Evolutionary conservation across 495 filamentous ascomycete genomes (phyloP).

Genomic region (Trichoderma virens): DNA sequence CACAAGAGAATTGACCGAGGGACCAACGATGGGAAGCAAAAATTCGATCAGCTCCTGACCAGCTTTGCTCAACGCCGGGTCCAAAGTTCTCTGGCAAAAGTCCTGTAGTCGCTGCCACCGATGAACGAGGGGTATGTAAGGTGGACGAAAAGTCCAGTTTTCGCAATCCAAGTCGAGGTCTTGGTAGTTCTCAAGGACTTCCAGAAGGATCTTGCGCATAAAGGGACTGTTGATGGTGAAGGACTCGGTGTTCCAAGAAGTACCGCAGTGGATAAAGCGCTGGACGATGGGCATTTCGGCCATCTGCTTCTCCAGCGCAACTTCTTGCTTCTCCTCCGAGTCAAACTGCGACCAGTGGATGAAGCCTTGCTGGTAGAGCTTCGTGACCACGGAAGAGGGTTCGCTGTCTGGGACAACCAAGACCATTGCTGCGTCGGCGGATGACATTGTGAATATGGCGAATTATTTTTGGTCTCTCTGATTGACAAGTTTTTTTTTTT

Average conservation of each 20-base stretch:
- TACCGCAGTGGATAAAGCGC: constrained; percentile 5
- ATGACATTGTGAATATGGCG: too few relatives aligned
- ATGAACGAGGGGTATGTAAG: constrained; percentile 52
- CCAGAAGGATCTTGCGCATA: constrained; percentile 33
- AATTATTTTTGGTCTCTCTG: too few relatives aligned
- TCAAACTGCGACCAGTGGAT: neutral
- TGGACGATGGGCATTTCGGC: constrained; percentile 19
- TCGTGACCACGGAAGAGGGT: neutral
- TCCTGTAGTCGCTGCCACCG: constrained; percentile 44
- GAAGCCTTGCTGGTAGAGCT: neutral
- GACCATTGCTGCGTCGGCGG: too few relatives aligned
- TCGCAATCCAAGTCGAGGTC: constrained; percentile 45
- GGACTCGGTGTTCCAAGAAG: constrained; percentile 18
- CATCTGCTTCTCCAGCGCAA: neutral
- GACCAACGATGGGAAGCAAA: constrained; percentile 41
- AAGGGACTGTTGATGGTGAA: constrained; percentile 19
- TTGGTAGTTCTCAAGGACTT: constrained; percentile 46
- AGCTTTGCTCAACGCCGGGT: constrained; percentile 38
- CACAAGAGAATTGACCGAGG: constrained; percentile 14
- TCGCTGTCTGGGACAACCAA: too few relatives aligned
- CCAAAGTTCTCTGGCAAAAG: constrained; percentile 12
- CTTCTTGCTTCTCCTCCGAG: neutral
- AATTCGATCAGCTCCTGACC: constrained; percentile 42
- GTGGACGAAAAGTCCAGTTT: constrained; percentile 42
- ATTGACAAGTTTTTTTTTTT: too few relatives aligned